Base-by-base conservation (phyloP, 2,329 filamentous ascomycete species). In the Cladobotryum protrusum region DNA sequence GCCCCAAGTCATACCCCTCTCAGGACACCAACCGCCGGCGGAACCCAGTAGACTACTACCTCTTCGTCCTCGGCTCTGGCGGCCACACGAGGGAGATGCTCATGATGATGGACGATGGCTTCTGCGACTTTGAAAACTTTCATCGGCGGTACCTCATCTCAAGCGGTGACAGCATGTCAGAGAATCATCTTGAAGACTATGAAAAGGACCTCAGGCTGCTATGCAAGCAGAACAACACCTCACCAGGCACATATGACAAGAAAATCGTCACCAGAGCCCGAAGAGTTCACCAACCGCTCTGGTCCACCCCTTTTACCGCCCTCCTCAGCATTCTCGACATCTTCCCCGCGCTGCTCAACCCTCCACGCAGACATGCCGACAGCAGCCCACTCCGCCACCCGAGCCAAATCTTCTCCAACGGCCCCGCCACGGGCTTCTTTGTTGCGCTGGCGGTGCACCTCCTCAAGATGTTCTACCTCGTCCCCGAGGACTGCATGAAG, bases 81-180 rank as follows among this genome's bases (percentile, higher is more conserved):
- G 93, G 93, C 1, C 93, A 99, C 69, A 96, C 93, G 1, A 85
- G 89, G 43, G 93, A 99, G 69, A 95, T 99, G 87, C 76, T 96
- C 55, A 83, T 86, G 61, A 87, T 96, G 73, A 81, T 99, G 59
- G 73, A 75, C 50, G 72, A 75, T 57, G 79, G 77, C 57, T 79
- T 78, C 61, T 74, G 72, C 51, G 68, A 69, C 36, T 75, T 73
- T 56, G 41, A 64, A 48, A 64, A 67, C 61, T 69, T 84, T 69
- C 84, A 87, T 59, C 81, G 93, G 20, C 92, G 89, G 24, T 99
- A 95, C 66, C 71, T 95, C 18, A 76, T 95, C 48, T 87, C 85
- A 55, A 82, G 79, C 1, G 90, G 87, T 1, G 93, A 99, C 63
- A 68, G 65, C 8, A 71, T 72, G 65, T 93, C 87, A 14, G 76